Base-by-base conservation (phyloP, 1,139 yeast genomes). In the Sugiyamaella neomexicana region DNA sequence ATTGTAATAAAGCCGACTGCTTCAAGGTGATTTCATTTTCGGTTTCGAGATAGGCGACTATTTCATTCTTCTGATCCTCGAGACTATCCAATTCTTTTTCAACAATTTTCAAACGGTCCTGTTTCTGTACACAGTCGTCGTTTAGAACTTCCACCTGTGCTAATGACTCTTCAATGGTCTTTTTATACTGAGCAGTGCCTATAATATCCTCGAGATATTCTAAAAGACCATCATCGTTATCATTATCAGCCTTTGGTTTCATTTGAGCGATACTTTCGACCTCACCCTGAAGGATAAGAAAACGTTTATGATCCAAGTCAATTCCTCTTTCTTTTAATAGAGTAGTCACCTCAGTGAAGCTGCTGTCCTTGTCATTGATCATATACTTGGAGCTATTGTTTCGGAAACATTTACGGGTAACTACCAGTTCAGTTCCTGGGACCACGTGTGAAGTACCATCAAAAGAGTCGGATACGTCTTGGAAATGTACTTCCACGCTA, bases 191-290 rank as follows among this genome's bases (percentile, higher is more conserved):
- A 0, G 97, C 78, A 0, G 99, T 95, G 2, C 99, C 99, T 55
- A 95, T 93, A 52, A 95, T 93, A 73, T 95, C 99, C 68, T 95
- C 99, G 58, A 95, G 73, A 68, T 93, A 95, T 66, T 95, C 99
- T 47, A 95, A 72, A 36, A 95, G 74, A 0, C 99, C 99, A 68
- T 93, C 99, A 63, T 93, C 99, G 61, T 83, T 83, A 55, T 90
- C 97, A 52, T 79, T 81, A 65, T 93, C 98, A 0, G 97, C 98
- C 67, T 93, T 93, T 8, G 99, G 88, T 67, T 91, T 91, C 99
- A 95, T 95, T 69, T 93, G 98, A 0, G 99, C 97, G 67, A 95
- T 95, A 56, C 93, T 86, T 72, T 95, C 99, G 39, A 95, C 99
- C 69, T 95, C 99, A 65, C 99, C 99, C 72, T 95, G 99, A 45